Percentiles rank a stretch among this genome's conserved stretches.
phyloP scores from a whole-genome alignment of 2,329 filamentous ascomycete species.

The Fusarium tanahbumbuense region DNA sequence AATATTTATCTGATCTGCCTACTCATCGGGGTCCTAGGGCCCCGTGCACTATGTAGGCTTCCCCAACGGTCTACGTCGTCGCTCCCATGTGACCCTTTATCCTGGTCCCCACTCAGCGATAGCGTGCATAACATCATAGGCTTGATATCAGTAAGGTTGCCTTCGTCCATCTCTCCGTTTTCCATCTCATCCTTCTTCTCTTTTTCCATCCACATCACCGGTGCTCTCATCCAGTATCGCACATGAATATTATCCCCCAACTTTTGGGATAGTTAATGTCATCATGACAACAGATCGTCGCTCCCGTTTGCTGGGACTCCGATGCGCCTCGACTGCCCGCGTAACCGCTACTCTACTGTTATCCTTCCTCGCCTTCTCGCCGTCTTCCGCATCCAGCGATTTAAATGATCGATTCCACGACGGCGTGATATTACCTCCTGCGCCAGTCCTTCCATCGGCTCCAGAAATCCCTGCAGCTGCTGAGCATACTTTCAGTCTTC shows the following conservation, averaged over 20 bases:
- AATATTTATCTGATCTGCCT: not conserved
- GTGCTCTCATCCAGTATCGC: not conserved
- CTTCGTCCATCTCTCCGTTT: constrained; percentile 21
- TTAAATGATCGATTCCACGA: constrained; percentile 53
- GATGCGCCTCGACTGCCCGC: constrained; percentile 68
- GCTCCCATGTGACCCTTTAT: constrained; percentile 35
- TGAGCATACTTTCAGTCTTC: constrained; percentile 74
- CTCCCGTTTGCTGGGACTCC: constrained; percentile 31
- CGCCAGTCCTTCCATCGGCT: constrained; percentile 54
- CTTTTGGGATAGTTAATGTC: constrained; percentile 21
- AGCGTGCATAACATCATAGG: constrained; percentile 49
- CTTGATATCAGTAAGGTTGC: constrained; percentile 31
- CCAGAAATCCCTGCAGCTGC: constrained; percentile 60
- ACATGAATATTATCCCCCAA: constrained; percentile 11
- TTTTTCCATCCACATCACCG: constrained; percentile 20
- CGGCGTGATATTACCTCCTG: constrained; percentile 58
- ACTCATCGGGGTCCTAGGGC: constrained; percentile 8
- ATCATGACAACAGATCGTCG: constrained; percentile 39
- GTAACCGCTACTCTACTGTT: constrained; percentile 73
- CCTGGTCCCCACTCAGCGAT: constrained; percentile 33
- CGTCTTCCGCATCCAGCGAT: constrained; percentile 53
- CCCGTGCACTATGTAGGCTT: constrained; percentile 28
- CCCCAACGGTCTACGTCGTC: constrained; percentile 25
- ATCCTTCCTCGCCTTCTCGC: constrained; percentile 73
- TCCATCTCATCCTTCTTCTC: constrained; percentile 13